A percentile compares a stretch with the other conserved stretches of the same genome.
These are phyloP conservation scores for Nitzschia putrida DNA, from an alignment of 108 stramenopile genomes.

Conservation along the genomic window DNA sequence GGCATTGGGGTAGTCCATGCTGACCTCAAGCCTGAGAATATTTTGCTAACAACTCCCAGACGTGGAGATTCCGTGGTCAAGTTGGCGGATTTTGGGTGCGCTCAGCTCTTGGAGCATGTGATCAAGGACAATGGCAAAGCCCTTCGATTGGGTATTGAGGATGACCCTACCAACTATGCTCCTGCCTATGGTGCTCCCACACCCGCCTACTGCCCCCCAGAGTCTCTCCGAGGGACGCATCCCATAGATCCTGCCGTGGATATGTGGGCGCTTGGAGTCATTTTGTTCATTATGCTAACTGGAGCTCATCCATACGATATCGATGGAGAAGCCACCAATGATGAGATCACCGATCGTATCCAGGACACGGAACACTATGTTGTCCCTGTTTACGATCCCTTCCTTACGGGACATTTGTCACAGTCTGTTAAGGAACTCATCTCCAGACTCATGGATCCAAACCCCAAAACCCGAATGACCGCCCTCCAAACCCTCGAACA, in stretches of 20 bases:
- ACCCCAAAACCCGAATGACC: constrained; percentile 66
- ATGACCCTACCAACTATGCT: not conserved
- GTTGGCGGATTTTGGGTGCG: constrained; percentile 87
- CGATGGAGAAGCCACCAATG: constrained; percentile 68
- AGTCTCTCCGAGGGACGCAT: constrained; percentile 40
- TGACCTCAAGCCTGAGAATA: constrained; percentile 87
- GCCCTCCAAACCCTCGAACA: constrained; percentile 86
- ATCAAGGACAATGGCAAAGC: not conserved
- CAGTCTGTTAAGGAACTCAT: constrained; percentile 71
- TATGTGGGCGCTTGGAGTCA: constrained; percentile 88
- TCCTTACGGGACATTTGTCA: constrained; percentile 58
- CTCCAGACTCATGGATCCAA: constrained; percentile 61
- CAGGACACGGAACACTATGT: constrained; percentile 25
- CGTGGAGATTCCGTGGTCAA: constrained; percentile 64
- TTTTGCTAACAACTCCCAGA: constrained; percentile 67
- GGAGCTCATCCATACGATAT: constrained; percentile 90
- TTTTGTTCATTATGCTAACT: constrained; percentile 91
- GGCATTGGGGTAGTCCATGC: constrained; percentile 80
- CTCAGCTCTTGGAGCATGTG: constrained; percentile 31
- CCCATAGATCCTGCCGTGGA: constrained; percentile 46
- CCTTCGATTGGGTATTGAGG: not conserved
- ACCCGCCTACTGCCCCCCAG: constrained; percentile 82
- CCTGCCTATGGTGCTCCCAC: constrained; percentile 39
- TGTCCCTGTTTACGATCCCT: constrained; percentile 44
- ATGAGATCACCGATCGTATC: constrained; percentile 67